Evolutionary conservation across 495 filamentous ascomycete species (phyloP), one percentile per base, ranked within the genome.

Genomic region (Trichoderma virens): DNA sequence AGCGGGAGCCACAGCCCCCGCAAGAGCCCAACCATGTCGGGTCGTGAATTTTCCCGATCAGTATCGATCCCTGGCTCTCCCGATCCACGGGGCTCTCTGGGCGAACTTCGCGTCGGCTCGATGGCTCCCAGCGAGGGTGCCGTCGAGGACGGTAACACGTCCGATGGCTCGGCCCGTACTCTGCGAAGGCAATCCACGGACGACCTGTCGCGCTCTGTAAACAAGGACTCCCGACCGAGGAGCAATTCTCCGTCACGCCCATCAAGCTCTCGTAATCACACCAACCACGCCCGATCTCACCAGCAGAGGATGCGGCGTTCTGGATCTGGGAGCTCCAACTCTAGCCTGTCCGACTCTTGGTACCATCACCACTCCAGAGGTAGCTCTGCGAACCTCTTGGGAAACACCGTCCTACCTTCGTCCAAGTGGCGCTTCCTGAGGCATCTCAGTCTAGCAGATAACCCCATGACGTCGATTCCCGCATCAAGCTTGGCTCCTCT

Each of bases 381-480:
- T 30, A 91, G 90, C 74, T 85, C 88, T 25, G 86, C 89, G 5
- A 94, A 90, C 68, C 78, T 96, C 0, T 74, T 89, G 23, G 69
- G 79, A 16, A 76, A 84, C 70, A 85, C 84, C 30, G 79, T 85
- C 59, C 81, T 96, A 9, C 91, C 91, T 43, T 72, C 88, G 8
- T 88, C 87, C 31, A 98, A 97, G 78, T 98, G 94, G 94, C 85
- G 93, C 62, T 95, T 97, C 74, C 75, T 98, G 70, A 87, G 87
- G 69, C 93, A 97, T 75, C 80, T 98, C 11, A 92, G 94, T 67
- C 79, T 98, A 60, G 86, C 94, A 0, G 94, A 98, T 69, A 98
- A 98, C 73, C 86, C 86, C 16, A 75, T 98, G 60, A 95, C 91
- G 5, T 84, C 86, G 5, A 85, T 98, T 56, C 82, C 88, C 14